Evolutionary conservation across 768 basidiomycete species (phyloP).

Genomic region (Pulveroboletus sp.): DNA sequence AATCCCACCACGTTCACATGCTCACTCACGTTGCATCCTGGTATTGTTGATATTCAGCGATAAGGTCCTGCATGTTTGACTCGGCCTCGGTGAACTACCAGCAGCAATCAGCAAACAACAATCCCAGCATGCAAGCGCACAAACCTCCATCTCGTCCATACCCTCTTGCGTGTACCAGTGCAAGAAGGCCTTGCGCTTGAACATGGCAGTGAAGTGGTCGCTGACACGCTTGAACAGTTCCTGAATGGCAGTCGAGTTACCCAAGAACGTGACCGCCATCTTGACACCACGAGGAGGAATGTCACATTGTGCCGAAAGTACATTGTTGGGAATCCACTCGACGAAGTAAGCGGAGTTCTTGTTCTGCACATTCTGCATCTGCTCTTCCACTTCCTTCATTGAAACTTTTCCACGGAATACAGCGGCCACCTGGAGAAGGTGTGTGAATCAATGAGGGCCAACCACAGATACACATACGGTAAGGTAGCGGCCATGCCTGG

Average conservation of each 20-base stretch:
- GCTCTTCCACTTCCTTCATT: slow-evolving; percentile 99
- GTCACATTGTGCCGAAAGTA: slow-evolving; percentile 96
- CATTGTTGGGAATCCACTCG: slow-evolving; percentile 99
- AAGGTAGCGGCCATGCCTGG: slow-evolving; percentile 94
- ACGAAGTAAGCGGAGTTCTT: slow-evolving; percentile 99
- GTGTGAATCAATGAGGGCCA: background rate
- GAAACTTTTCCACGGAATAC: slow-evolving; percentile 99
- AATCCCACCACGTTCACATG: background rate
- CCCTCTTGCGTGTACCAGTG: slow-evolving; percentile 99
- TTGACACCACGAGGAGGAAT: slow-evolving; percentile 93
- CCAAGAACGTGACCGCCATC: slow-evolving; percentile 97
- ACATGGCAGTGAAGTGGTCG: slow-evolving; percentile 99
- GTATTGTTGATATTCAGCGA: slow-evolving; percentile 97
- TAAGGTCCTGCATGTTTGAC: slow-evolving; percentile 98
- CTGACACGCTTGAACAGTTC: slow-evolving; percentile 98
- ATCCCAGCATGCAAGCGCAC: slow-evolving; percentile 11
- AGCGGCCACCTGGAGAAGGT: slow-evolving; percentile 65
- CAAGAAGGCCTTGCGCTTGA: slow-evolving; percentile 97
- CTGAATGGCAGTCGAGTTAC: slow-evolving; percentile 96
- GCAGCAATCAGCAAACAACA: background rate
- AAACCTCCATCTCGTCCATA: slow-evolving; percentile 96
- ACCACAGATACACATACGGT: slow-evolving; percentile 53
- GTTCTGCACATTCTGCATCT: slow-evolving; percentile 96
- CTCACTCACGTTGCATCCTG: slow-evolving; percentile 87
- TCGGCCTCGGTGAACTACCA: slow-evolving; percentile 92